phyloP scores from a whole-genome alignment of 1,139 yeast species.

The Yamadazyma spencermartinsiae region DNA sequence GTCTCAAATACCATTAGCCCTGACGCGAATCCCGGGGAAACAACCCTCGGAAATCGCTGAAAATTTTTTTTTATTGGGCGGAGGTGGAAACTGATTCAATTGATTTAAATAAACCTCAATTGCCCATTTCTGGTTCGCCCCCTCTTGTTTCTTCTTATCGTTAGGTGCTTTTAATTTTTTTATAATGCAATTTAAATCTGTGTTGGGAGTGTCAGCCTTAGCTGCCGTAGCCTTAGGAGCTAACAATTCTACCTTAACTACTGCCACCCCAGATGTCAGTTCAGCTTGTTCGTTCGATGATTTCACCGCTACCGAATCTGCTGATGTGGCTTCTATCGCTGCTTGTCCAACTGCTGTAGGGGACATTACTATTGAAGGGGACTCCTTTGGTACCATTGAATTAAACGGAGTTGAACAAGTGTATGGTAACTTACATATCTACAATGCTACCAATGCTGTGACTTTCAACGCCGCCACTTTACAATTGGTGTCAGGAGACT shows the following conservation, averaged over 20 bases:
- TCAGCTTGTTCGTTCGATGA: conserved; percentile 56
- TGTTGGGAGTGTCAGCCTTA: conserved; percentile 46
- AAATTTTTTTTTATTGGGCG: conserved; percentile 1
- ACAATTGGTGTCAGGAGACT: conserved; percentile 69
- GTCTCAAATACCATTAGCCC: no score
- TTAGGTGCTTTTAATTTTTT: conserved; percentile 4
- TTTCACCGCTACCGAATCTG: conserved; percentile 72
- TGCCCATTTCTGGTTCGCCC: conserved; percentile 1
- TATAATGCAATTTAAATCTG: conserved; percentile 52
- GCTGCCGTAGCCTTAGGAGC: conserved; percentile 50
- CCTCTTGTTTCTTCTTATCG: conserved; percentile 11
- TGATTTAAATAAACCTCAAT: conserved; percentile 1
- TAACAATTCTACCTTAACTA: conserved; percentile 53
- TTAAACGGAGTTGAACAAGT: conserved; percentile 61
- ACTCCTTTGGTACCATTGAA: conserved; percentile 53
- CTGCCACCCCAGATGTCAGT: conserved; percentile 50
- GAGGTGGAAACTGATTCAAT: neutral
- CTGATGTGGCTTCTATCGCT: conserved; percentile 71
- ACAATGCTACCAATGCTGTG: conserved; percentile 62
- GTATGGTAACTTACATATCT: conserved; percentile 70
- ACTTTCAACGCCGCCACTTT: conserved; percentile 77
- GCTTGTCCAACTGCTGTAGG: conserved; percentile 82
- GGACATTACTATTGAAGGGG: conserved; percentile 69
- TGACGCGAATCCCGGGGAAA: no score
- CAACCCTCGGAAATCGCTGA: conserved; percentile 1